Conservation (phyloP, 441 rosid genomes). For the Mallotus repandus region DNA sequence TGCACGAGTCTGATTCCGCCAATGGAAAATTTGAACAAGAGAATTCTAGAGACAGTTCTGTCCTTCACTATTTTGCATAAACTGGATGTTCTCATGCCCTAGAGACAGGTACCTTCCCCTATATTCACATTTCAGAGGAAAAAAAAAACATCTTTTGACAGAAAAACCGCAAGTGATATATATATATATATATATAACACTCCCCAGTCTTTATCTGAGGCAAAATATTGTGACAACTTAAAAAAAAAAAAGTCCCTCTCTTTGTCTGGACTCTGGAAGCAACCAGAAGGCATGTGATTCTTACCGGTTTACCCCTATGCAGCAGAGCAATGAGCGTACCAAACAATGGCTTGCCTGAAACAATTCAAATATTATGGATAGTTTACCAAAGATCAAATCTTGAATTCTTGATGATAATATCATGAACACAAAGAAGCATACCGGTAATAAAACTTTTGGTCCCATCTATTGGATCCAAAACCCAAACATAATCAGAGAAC, state of each 20-base stretch:
- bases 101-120: background rate
- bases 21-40: background rate
- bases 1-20: background rate
- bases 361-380: constrained; percentile 16
- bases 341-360: constrained; percentile 91
- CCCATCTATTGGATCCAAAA: constrained; percentile 95
- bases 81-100: background rate
- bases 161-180: background rate
- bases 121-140: background rate
- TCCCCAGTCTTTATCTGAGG: background rate
- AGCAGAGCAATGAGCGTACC: constrained; percentile 94
- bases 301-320: constrained; percentile 80
- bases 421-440: constrained; percentile 21
- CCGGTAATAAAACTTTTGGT: constrained; percentile 98
- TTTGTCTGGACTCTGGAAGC: background rate
- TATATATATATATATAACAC: background rate
- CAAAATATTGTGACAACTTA: background rate
- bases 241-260: background rate
- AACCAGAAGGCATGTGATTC: constrained; percentile 23
- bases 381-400: constrained; percentile 9
- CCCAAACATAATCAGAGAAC: constrained; percentile 92
- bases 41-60: background rate
- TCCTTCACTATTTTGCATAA: background rate
- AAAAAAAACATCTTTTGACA: background rate
- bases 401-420: background rate